These are phyloP conservation scores for Fusarium veterinarium DNA, from an alignment of 2,329 filamentous ascomycete genomes.

Conservation along the genomic window DNA sequence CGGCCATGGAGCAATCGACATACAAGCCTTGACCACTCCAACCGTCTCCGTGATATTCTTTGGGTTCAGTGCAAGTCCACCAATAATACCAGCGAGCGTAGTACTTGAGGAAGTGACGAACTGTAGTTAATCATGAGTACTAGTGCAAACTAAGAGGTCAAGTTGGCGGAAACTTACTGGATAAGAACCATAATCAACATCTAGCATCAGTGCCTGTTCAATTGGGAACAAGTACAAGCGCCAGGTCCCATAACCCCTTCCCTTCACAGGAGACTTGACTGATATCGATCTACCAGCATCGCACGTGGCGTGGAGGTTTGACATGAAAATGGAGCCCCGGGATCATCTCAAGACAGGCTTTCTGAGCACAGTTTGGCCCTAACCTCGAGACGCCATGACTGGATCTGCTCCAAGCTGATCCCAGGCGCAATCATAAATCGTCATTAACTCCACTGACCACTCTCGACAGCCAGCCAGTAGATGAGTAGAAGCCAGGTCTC, in stretches of 20 bases:
- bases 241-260: not conserved
- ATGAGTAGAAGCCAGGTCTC: not conserved
- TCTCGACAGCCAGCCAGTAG: not conserved
- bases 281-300: not conserved
- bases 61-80: not conserved
- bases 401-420: not conserved
- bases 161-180: not conserved
- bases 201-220: not conserved
- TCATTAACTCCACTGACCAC: not conserved
- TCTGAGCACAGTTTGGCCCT: not conserved
- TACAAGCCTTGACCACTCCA: not conserved
- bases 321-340: not conserved
- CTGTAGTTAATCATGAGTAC: not conserved
- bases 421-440: not conserved
- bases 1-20: not conserved
- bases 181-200: not conserved
- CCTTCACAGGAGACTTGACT: not conserved
- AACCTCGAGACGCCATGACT: not conserved
- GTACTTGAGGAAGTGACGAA: not conserved
- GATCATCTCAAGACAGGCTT: not conserved
- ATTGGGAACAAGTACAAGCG: not conserved
- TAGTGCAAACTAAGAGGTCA: not conserved
- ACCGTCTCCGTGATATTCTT: not conserved
- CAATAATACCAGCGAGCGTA: not conserved
- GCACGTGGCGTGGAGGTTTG: not conserved